Conservation (phyloP, 495 filamentous ascomycete species). For the Rhypophila decipiens region DNA sequence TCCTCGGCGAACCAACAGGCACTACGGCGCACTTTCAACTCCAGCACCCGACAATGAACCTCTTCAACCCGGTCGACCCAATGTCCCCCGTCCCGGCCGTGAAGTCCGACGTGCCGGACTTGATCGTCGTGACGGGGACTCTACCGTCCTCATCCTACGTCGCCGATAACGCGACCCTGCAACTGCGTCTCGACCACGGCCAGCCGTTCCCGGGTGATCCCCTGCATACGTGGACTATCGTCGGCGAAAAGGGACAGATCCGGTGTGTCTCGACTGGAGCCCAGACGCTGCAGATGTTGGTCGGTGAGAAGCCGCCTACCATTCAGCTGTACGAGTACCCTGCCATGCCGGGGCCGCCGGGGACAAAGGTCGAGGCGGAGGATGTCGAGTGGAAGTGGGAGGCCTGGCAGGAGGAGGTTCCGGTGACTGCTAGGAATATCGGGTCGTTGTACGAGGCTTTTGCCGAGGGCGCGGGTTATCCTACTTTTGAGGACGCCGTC, state of each 20-base stretch:
- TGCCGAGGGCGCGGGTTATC: conserved; percentile 23
- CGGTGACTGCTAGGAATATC: conserved; percentile 33
- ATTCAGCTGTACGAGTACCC: conserved; percentile 40
- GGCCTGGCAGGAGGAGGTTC: conserved; percentile 33
- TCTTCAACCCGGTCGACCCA: conserved; percentile 22
- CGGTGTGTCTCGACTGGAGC: conserved; percentile 29
- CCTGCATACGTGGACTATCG: conserved; percentile 48
- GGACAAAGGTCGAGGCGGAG: conserved; percentile 35
- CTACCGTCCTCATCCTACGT: conserved; percentile 29
- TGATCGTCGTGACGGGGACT: conserved; percentile 41
- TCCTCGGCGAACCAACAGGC: conserved; percentile 37
- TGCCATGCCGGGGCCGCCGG: no score
- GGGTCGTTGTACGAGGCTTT: conserved; percentile 46
- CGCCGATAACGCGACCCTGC: conserved; percentile 29
- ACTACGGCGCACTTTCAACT: conserved; percentile 38
- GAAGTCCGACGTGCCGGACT: conserved; percentile 36
- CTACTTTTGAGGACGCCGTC: conserved; percentile 37
- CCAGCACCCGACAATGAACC: conserved; percentile 32
- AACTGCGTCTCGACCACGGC: conserved; percentile 42
- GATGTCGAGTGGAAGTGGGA: conserved; percentile 38
- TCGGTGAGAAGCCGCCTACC: conserved; percentile 22
- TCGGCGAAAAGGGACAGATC: conserved; percentile 51
- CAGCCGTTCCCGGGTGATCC: conserved; percentile 41
- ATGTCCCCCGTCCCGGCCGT: conserved; percentile 23
- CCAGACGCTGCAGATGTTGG: conserved; percentile 31